Base-by-base conservation (phyloP, 306 rosid genomes). In the Sechiopsis laciniata region DNA sequence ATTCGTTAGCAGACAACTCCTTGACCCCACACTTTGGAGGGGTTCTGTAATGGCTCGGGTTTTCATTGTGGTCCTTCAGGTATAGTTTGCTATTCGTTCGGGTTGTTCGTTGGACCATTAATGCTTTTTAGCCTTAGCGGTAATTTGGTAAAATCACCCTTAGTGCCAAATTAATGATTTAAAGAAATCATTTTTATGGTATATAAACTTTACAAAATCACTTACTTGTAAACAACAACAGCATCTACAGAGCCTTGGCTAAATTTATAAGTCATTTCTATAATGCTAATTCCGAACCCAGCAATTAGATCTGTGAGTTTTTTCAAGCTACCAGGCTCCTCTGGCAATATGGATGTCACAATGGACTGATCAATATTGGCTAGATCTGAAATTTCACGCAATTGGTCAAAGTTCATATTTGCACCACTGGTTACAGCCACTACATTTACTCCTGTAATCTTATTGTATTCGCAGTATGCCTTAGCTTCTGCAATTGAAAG, bases 401-500 rank as follows among this genome's bases (percentile, higher is more conserved):
- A 80, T 76, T 89, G 91, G 79, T 94, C 97, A 48, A 94, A 94
- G 78, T 94, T 94, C 97, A 94, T 87, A 89, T 94, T 94, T 56
- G 96, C 96, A 68, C 99, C 99, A 55, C 96, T 91, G 68, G 95
- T 82, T 75, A 94, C 83, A 10, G 86, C 99, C 56, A 91, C 94
- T 65, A 94, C 76, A 77, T 88, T 87, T 77, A 78, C 87, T 67
- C 97, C 99, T 78, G 76, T 85, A 62, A 91, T 24, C 16, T 97
- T 94, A 77, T 94, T 84, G 77, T 87, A 88, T 75, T 85, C 84
- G 86, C 99, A 91, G 83, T 94, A 94, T 79, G 99, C 97, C 81
- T 84, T 94, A 24, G 92, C 97, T 79, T 92, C 97, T 55, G 99
- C 97, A 63, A 94, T 92, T 61, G 97, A 59, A 75, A 94, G 96